phyloP scores from a whole-genome alignment of 2,329 filamentous ascomycete species.

The Aspergillus sp. region DNA sequence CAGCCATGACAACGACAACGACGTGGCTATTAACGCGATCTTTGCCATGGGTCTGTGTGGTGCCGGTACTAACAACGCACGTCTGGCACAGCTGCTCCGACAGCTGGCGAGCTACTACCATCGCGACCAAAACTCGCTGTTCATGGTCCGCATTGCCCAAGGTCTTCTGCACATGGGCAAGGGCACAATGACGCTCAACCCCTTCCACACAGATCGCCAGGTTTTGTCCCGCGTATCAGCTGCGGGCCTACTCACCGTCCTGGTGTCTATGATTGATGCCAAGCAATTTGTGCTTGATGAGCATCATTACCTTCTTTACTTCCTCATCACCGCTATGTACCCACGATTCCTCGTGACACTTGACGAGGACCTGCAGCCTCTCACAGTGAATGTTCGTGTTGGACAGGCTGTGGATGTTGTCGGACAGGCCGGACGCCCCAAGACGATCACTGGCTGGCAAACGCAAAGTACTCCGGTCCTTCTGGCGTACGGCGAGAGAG shows the following conservation, averaged over 20 bases:
- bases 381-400: constrained; percentile 94
- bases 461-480: constrained; percentile 98
- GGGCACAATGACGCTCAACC: constrained; percentile 90
- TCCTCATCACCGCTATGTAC: constrained; percentile 93
- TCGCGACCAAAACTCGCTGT: constrained; percentile 89
- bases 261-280: constrained; percentile 92
- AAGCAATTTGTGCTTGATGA: constrained; percentile 76
- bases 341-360: constrained; percentile 95
- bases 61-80: constrained; percentile 96
- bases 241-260: constrained; percentile 82
- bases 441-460: constrained; percentile 99
- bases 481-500: constrained; percentile 89
- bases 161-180: constrained; percentile 99
- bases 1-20: constrained; percentile 97
- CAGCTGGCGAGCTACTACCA: constrained; percentile 98
- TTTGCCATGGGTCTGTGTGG: constrained; percentile 98
- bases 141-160: constrained; percentile 99
- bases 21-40: constrained; percentile 97
- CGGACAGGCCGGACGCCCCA: constrained; percentile 91
- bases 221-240: constrained; percentile 89
- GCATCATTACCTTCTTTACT: constrained; percentile 93
- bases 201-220: constrained; percentile 98
- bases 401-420: constrained; percentile 98
- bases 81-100: constrained; percentile 87
- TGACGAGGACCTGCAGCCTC: constrained; percentile 88